Percentiles rank a stretch among this genome's conserved stretches.
Evolutionary conservation across 805 yeast species (phyloP).

Genomic region (Alloascoidea hylecoeti): DNA sequence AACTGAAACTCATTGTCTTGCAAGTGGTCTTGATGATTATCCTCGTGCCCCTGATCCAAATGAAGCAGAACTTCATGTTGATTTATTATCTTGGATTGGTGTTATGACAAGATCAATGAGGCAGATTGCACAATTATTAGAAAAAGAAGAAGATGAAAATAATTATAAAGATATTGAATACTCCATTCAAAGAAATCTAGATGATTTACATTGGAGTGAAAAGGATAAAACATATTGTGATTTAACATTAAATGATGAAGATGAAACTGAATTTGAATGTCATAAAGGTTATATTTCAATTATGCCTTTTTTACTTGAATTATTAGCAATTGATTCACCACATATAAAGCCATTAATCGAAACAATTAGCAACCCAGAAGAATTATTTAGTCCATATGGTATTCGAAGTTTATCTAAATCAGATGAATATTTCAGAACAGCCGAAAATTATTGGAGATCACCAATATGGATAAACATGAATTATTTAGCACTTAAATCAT

Average conservation of each 20-base stretch:
- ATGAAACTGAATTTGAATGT: slow-evolving; percentile 56
- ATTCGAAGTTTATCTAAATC: slow-evolving; percentile 64
- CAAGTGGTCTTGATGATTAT: slow-evolving; percentile 92
- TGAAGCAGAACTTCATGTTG: slow-evolving; percentile 82
- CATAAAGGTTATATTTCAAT: slow-evolving; percentile 80
- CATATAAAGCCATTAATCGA: slow-evolving; percentile 39
- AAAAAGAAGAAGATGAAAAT: slow-evolving; percentile 40
- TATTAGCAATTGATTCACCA: slow-evolving; percentile 34
- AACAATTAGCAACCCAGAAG: slow-evolving; percentile 51
- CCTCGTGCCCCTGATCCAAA: slow-evolving; percentile 79
- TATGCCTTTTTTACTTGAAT: slow-evolving; percentile 69
- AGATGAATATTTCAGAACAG: slow-evolving; percentile 54
- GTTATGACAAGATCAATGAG: slow-evolving; percentile 78
- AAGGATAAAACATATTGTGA: slow-evolving; percentile 66
- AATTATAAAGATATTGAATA: slow-evolving; percentile 36
- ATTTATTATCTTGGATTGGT: slow-evolving; percentile 85
- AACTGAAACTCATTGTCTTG: slow-evolving; percentile 69
- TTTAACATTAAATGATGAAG: slow-evolving; percentile 59
- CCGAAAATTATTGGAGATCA: slow-evolving; percentile 93
- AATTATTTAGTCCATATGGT: slow-evolving; percentile 70
- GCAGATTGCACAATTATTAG: slow-evolving; percentile 52
- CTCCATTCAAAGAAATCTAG: slow-evolving; percentile 49
- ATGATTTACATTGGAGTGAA: slow-evolving; percentile 70
- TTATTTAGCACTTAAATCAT: slow-evolving; percentile 61
- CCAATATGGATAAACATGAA: slow-evolving; percentile 90